phyloP scores from a whole-genome alignment of 306 rosid genomes.

The Cucurbita maxima region DNA sequence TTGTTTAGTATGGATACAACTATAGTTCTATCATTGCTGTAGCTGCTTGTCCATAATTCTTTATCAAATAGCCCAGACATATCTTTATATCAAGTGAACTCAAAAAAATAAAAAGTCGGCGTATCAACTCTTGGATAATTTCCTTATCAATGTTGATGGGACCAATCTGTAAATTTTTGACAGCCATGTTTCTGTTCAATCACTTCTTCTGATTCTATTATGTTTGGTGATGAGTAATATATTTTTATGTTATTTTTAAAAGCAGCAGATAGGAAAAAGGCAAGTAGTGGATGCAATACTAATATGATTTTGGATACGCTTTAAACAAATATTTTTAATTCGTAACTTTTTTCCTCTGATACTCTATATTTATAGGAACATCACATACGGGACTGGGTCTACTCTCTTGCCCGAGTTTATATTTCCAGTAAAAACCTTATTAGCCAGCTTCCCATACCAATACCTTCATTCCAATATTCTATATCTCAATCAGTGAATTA shows the following conservation, averaged over 20 bases:
- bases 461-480: background rate
- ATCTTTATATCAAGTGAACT: background rate
- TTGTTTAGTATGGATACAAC: background rate
- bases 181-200: background rate
- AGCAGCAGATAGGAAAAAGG: background rate
- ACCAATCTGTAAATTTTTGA: background rate
- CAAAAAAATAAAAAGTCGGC: background rate
- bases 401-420: background rate
- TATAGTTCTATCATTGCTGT: background rate
- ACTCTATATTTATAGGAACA: background rate
- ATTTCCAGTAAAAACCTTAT: background rate
- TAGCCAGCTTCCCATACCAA: background rate
- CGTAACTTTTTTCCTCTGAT: background rate
- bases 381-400: background rate
- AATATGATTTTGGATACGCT: background rate
- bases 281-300: background rate
- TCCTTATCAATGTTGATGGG: background rate
- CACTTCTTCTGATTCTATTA: background rate
- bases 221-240: background rate
- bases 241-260: background rate
- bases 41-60: background rate
- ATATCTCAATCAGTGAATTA: background rate
- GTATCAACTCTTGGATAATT: background rate
- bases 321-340: background rate
- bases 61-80: background rate